phyloP scores from a whole-genome alignment of 495 filamentous ascomycete species.

The Neurospora tetraspora region DNA sequence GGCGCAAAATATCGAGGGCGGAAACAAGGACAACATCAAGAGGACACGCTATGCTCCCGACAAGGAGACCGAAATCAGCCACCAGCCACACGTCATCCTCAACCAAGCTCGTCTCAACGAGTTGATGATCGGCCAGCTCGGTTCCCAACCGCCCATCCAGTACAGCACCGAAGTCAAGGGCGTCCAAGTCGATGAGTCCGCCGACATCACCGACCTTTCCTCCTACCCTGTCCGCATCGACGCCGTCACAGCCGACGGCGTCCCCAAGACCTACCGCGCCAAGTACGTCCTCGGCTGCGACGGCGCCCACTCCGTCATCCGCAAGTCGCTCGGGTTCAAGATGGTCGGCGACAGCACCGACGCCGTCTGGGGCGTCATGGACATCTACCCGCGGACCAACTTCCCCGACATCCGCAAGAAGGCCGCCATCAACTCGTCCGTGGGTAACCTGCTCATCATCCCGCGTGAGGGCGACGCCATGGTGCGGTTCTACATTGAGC shows the following conservation, averaged over 20 bases:
- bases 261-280: slow-evolving; percentile 43
- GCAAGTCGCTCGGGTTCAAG: slow-evolving; percentile 54
- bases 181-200: slow-evolving; percentile 41
- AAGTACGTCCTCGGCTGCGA: slow-evolving; percentile 71
- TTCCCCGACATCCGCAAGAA: slow-evolving; percentile 68
- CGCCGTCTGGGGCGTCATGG: slow-evolving; percentile 66
- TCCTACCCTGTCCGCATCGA: slow-evolving; percentile 45
- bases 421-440: slow-evolving; percentile 40
- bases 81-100: slow-evolving; percentile 64
- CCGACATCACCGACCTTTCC: slow-evolving; percentile 25
- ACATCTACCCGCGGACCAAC: slow-evolving; percentile 60
- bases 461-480: slow-evolving; percentile 55
- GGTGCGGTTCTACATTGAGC: slow-evolving; percentile 53
- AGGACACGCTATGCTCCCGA: slow-evolving; percentile 48
- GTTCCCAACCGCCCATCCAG: slow-evolving; percentile 40
- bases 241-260: slow-evolving; percentile 39
- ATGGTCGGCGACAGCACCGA: slow-evolving; percentile 71
- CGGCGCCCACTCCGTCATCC: slow-evolving; percentile 62
- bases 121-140: slow-evolving; percentile 43
- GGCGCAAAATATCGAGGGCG: slow-evolving; percentile 19
- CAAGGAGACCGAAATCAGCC: slow-evolving; percentile 53
- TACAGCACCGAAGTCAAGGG: slow-evolving; percentile 49
- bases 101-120: slow-evolving; percentile 67
- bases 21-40: slow-evolving; percentile 24
- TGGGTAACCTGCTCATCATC: slow-evolving; percentile 50